Base-by-base conservation (phyloP, 2,329 filamentous ascomycete genomes). In the Trichoderma gracile region DNA sequence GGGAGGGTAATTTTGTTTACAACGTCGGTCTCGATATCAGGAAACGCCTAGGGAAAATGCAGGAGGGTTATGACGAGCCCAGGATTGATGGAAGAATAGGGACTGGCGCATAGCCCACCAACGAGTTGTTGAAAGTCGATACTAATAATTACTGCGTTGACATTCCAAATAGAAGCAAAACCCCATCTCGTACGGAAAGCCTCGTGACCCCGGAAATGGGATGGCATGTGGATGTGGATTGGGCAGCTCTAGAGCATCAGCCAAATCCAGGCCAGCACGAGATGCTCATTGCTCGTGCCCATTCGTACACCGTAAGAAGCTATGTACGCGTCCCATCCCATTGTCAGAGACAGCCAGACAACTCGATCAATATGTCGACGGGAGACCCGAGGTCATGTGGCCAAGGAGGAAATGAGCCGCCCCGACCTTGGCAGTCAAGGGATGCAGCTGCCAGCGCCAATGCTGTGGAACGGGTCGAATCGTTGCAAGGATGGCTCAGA, bases 61-160 rank as follows among this genome's bases (percentile, higher is more conserved):
- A 42, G 61, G 52, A 43, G 30, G 27, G 46, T 57, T 21, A 45
- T 57, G 59, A 63, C 38, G 58, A 65, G 8, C 23, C 47, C 50
- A 54, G 58, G 30, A 57, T 46, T 50, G 64, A 50, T 50, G 64
- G 33, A 63, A 65, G 50, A 65, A 38, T 46, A 30, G 58, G 14
- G 38, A 50, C 45, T 60, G 46, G 64, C 57, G 52, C 53, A 65
- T 46, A 57, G 52, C 59, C 42, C 21, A 40, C 50, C 45, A 47
- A 46, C 33, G 33, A 49, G 58, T 38, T 17, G 63, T 38, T 53
- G 59, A 40, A 49, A 49, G 30, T 49, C 47, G 60, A 49, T 63
- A 49, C 60, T 65, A 61, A 60, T 65, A 61, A 49, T 55, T 42
- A 47, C 12, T 49, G 8, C n/a, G n/a, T 38, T 56, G 38, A 15